A percentile compares a stretch with the other conserved stretches of the same genome.
These are phyloP conservation scores for Fusarium robinianum DNA, from an alignment of 2,329 filamentous ascomycete species.

Conservation along the genomic window DNA sequence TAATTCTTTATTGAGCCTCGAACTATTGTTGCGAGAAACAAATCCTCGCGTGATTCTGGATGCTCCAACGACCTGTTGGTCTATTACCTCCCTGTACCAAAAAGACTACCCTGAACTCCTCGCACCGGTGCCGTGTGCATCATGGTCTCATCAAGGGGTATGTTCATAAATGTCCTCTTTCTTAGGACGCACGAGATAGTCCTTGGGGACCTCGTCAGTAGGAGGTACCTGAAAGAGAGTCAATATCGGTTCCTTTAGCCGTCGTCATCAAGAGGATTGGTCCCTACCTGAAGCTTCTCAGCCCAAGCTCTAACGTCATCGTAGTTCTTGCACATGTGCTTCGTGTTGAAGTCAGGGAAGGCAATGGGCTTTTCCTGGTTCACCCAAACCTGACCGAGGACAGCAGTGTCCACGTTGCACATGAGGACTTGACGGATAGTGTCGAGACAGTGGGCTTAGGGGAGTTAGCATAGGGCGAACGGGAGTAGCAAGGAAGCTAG, in stretches of 20 bases:
- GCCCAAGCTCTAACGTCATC: slow-evolving; percentile 59
- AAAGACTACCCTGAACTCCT: too few relatives aligned
- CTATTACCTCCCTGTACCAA: too few relatives aligned
- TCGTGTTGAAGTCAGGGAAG: slow-evolving; percentile 66
- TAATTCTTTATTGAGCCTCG: too few relatives aligned
- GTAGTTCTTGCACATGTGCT: slow-evolving; percentile 62
- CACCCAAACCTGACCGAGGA: slow-evolving; percentile 66
- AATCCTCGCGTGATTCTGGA: too few relatives aligned
- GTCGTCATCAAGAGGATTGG: rapidly evolving
- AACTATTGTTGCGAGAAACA: too few relatives aligned
- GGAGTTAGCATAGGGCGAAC: background rate
- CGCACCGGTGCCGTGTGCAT: too few relatives aligned
- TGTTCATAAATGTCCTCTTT: slow-evolving; percentile 14
- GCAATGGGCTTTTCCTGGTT: slow-evolving; percentile 49
- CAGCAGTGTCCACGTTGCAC: slow-evolving; percentile 63
- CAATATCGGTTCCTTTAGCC: background rate
- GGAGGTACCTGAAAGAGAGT: slow-evolving; percentile 26
- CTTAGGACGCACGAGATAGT: slow-evolving; percentile 21
- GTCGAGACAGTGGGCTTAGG: slow-evolving; percentile 60
- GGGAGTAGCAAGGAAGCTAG: rapidly evolving
- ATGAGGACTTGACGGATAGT: slow-evolving; percentile 65
- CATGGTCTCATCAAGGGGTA: slow-evolving; percentile 18
- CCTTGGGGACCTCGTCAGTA: slow-evolving; percentile 16
- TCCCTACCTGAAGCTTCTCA: slow-evolving; percentile 51
- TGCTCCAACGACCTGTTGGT: too few relatives aligned